Conservation (phyloP, 2,329 filamentous ascomycete genomes). For the Pezicula carpinea region DNA sequence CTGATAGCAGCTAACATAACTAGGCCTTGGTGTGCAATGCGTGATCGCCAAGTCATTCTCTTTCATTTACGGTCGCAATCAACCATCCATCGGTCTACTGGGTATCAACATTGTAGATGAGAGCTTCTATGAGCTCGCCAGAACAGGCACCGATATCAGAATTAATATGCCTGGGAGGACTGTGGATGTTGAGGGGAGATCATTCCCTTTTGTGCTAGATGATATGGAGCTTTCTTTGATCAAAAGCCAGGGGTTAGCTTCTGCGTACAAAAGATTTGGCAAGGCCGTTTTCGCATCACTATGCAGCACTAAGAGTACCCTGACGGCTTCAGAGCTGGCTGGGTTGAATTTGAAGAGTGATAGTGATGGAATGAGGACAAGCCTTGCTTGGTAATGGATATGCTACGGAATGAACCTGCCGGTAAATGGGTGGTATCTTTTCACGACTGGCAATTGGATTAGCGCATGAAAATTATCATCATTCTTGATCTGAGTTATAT, state of each 20-base stretch:
- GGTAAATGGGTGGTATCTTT: too few relatives aligned
- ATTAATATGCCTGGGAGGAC: constrained; percentile 25
- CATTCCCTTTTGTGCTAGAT: constrained; percentile 32
- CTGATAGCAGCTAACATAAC: constrained; percentile 1
- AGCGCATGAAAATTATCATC: too few relatives aligned
- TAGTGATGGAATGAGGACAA: neutral
- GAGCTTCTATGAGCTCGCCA: constrained; percentile 32
- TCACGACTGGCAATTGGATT: too few relatives aligned
- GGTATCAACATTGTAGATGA: constrained; percentile 36
- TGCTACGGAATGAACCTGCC: too few relatives aligned
- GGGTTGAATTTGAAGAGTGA: constrained; percentile 1
- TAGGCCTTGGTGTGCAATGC: constrained; percentile 32
- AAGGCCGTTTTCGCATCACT: constrained; percentile 26
- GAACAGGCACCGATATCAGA: constrained; percentile 31
- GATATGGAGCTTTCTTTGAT: constrained; percentile 35
- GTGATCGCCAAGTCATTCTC: constrained; percentile 41
- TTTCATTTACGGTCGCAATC: constrained; percentile 42
- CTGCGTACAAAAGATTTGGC: constrained; percentile 35
- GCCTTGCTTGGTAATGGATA: neutral
- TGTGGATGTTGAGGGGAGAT: constrained; percentile 20
- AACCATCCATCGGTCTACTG: constrained; percentile 39
- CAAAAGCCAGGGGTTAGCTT: constrained; percentile 32
- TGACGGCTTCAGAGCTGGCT: neutral
- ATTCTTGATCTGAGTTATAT: too few relatives aligned
- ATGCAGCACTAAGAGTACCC: neutral